Evolutionary conservation across 768 basidiomycete species (phyloP), one percentile per base, ranked within the genome.

Genomic region (Boletus tylopilopsis): DNA sequence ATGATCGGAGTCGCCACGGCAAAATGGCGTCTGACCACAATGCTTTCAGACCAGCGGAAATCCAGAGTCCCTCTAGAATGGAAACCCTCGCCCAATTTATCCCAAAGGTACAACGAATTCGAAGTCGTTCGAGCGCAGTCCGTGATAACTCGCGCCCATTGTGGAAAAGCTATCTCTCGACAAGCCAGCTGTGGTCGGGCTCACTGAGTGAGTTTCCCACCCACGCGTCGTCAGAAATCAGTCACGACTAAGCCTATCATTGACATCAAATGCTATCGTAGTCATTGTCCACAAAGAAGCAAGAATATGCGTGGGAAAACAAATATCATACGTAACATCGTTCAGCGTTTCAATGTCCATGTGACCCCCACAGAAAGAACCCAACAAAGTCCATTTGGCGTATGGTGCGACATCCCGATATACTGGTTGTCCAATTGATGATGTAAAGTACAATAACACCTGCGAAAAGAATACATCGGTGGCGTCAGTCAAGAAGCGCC

Each of bases 271-370:
- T 30, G 29, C 29, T 13, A 13, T 30, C 13, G 29, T 13, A 30
- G 29, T 30, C 29, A 13, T 30, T 11, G 5, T 22, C 36, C 27
- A 33, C 6, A 32, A 12, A 42, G 27, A 32, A 45, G 34, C n/a
- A 19, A 22, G 18, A 18, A 19, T 19, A 16, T 35, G 38, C 22
- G 23, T 22, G 27, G 34, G 19, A 57, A 23, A 43, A 41, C 55
- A 58, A 58, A 45, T 6, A 41, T 18, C 11, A 32, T 58, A 58
- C 42, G 55, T 55, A 51, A 51, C 22, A 41, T 16, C 16, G 22
- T 45, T 34, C 41, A 19, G 13, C n/a, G 11, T 35, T 27, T 34
- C 40, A 47, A 11, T 16, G 37, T 44, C 45, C 51, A 32, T 3
- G 7, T 46, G 56, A 46, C 18, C 4, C n/a, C 18, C 18, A 30